Conservation (phyloP, 768 basidiomycete species). For the Lactarius quietus region DNA sequence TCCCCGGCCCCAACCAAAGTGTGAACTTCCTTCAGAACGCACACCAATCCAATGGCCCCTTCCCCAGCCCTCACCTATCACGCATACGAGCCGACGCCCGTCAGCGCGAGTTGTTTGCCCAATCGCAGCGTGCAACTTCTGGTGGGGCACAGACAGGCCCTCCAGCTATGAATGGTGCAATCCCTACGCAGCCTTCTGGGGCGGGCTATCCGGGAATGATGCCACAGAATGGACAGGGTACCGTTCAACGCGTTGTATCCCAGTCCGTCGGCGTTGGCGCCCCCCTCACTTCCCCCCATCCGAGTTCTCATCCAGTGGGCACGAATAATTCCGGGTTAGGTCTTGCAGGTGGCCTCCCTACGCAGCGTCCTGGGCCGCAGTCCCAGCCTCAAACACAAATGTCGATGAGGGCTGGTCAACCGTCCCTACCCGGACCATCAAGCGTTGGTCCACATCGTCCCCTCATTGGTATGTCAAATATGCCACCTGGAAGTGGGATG, state of each 20-base stretch:
- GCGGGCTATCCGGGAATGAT: conserved; percentile 12
- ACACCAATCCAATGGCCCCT: conserved; percentile 26
- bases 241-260: conserved; percentile 52
- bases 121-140: conserved; percentile 18
- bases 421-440: conserved; percentile 29
- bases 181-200: conserved; percentile 23
- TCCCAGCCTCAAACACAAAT: conserved; percentile 32
- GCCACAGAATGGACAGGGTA: conserved; percentile 14
- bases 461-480: conserved; percentile 31
- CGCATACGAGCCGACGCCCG: conserved; percentile 8
- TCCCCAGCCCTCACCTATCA: conserved; percentile 4
- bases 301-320: conserved; percentile 8
- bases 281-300: conserved; percentile 14
- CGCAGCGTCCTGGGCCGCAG: conserved; percentile 36
- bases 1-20: conserved; percentile 32
- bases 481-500: conserved; percentile 31
- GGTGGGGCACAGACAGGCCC: conserved; percentile 16
- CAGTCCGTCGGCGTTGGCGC: conserved; percentile 38
- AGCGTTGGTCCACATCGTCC: conserved; percentile 40
- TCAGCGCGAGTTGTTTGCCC: conserved; percentile 6
- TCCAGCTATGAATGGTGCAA: conserved; percentile 23
- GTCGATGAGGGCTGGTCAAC: conserved; percentile 32
- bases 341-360: conserved; percentile 36
- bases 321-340: conserved; percentile 37
- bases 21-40: conserved; percentile 33